phyloP scores from a whole-genome alignment of 2,329 filamentous ascomycete genomes.

The Aureobasidium musti region DNA sequence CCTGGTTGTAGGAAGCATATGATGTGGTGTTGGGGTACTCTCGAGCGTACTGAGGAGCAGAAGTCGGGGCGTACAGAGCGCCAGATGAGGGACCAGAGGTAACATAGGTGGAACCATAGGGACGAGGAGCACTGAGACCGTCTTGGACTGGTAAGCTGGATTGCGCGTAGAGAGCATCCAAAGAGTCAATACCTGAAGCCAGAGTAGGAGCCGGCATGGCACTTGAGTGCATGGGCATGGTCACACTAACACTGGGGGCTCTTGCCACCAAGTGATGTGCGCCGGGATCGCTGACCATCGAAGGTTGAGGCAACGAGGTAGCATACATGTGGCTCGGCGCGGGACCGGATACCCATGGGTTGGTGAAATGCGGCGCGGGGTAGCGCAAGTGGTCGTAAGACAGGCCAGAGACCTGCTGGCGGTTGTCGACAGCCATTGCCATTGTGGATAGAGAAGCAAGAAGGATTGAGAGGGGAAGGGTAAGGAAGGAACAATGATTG shows the following conservation, averaged over 20 bases:
- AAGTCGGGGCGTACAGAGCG: slow-evolving; percentile 66
- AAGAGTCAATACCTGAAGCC: slow-evolving; percentile 66
- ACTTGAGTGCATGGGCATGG: slow-evolving; percentile 71
- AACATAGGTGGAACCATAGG: slow-evolving; percentile 69
- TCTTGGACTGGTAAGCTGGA: slow-evolving; percentile 72
- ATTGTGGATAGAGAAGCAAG: slow-evolving; percentile 52
- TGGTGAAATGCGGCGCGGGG: slow-evolving; percentile 75
- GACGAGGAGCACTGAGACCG: slow-evolving; percentile 68
- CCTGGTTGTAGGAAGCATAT: slow-evolving; percentile 56
- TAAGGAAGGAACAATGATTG: slow-evolving; percentile 2
- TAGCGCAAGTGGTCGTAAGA: slow-evolving; percentile 81
- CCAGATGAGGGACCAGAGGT: slow-evolving; percentile 73
- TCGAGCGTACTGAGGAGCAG: slow-evolving; percentile 72
- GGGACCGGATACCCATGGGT: slow-evolving; percentile 75
- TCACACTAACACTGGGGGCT: slow-evolving; percentile 59
- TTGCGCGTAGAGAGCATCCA: slow-evolving; percentile 61
- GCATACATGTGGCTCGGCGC: slow-evolving; percentile 63
- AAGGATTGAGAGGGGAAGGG: neutral
- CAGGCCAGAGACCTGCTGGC: slow-evolving; percentile 77
- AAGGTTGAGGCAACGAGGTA: slow-evolving; percentile 62
- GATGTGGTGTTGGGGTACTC: slow-evolving; percentile 64
- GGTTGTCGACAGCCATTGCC: slow-evolving; percentile 93
- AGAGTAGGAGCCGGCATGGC: slow-evolving; percentile 73
- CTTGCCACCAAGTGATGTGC: slow-evolving; percentile 60
- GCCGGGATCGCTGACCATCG: slow-evolving; percentile 59